Conservation (phyloP, 768 basidiomycete species). For the Daedaleopsis sinensis region DNA sequence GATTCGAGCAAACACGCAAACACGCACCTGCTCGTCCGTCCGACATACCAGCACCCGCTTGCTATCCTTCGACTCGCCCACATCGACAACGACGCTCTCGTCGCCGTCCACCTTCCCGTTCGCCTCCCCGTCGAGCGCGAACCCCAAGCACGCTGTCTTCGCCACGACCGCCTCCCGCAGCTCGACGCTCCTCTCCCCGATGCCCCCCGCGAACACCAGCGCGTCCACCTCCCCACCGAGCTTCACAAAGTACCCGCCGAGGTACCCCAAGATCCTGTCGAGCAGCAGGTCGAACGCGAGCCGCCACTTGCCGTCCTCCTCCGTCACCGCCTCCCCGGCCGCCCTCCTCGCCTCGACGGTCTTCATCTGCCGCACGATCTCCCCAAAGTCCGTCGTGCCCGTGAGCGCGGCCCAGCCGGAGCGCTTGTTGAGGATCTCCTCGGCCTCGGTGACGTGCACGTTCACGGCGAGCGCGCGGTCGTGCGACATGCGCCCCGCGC, state of each 20-base stretch:
- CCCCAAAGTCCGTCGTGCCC: slow-evolving; percentile 82
- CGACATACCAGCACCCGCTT: slow-evolving; percentile 58
- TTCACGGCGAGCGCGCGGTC: slow-evolving; percentile 45
- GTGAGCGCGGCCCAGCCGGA: slow-evolving; percentile 79
- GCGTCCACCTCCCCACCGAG: slow-evolving; percentile 72
- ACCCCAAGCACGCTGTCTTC: slow-evolving; percentile 64
- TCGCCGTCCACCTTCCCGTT: slow-evolving; percentile 43
- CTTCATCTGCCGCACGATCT: slow-evolving; percentile 46
- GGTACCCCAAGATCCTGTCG: slow-evolving; percentile 72
- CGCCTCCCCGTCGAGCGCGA: slow-evolving; percentile 50
- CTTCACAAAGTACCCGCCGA: slow-evolving; percentile 78
- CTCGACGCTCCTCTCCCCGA: slow-evolving; percentile 74
- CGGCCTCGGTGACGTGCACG: slow-evolving; percentile 66
- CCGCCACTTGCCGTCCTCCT: slow-evolving; percentile 41
- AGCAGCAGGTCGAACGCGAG: slow-evolving; percentile 81
- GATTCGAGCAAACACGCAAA: background rate
- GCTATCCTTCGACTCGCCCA: slow-evolving; percentile 36
- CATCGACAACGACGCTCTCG: slow-evolving; percentile 49
- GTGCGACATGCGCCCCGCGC: slow-evolving; percentile 55
- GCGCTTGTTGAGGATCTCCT: slow-evolving; percentile 73
- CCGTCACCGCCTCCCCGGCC: slow-evolving; percentile 11
- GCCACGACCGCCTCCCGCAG: slow-evolving; percentile 62
- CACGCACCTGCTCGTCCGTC: slow-evolving; percentile 64
- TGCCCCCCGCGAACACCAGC: slow-evolving; percentile 85
- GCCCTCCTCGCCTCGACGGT: slow-evolving; percentile 8